These are phyloP conservation scores for Striga hermonthica DNA, from an alignment of 305 asterid species.

Conservation along the genomic window DNA sequence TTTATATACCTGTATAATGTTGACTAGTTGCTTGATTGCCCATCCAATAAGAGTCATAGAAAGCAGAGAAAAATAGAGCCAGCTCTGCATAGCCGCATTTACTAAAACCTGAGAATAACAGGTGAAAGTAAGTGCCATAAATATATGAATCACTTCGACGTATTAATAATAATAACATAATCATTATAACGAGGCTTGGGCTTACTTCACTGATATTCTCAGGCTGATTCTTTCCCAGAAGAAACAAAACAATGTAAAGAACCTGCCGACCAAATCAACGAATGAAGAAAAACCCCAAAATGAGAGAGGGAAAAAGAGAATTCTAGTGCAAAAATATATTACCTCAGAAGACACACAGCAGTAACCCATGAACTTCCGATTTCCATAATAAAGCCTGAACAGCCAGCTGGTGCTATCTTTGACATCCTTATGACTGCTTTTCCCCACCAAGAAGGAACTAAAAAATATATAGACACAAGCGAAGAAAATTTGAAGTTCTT, in stretches of 20 bases:
- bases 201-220: slow-evolving; percentile 61
- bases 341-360: slow-evolving; percentile 98
- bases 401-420: slow-evolving; percentile 88
- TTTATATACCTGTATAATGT: slow-evolving; percentile 71
- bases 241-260: slow-evolving; percentile 79
- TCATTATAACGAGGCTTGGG: slow-evolving; percentile 36
- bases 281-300: slow-evolving; percentile 19
- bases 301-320: slow-evolving; percentile 9
- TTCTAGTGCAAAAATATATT: slow-evolving; percentile 29
- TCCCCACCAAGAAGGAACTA: slow-evolving; percentile 90
- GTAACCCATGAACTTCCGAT: slow-evolving; percentile 79
- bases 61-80: slow-evolving; percentile 48
- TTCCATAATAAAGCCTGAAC: slow-evolving; percentile 79
- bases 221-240: slow-evolving; percentile 62
- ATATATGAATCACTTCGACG: slow-evolving; percentile 7
- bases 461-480: slow-evolving; percentile 23
- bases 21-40: slow-evolving; percentile 73
- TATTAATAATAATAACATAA: not conserved
- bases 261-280: slow-evolving; percentile 47
- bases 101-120: slow-evolving; percentile 52
- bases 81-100: slow-evolving; percentile 46
- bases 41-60: slow-evolving; percentile 66
- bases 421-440: slow-evolving; percentile 89
- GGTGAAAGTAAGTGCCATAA: not conserved
- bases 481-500: slow-evolving; percentile 14